phyloP scores from a whole-genome alignment of 352 stramenopile species.

The Globisporangium cederbergense region DNA sequence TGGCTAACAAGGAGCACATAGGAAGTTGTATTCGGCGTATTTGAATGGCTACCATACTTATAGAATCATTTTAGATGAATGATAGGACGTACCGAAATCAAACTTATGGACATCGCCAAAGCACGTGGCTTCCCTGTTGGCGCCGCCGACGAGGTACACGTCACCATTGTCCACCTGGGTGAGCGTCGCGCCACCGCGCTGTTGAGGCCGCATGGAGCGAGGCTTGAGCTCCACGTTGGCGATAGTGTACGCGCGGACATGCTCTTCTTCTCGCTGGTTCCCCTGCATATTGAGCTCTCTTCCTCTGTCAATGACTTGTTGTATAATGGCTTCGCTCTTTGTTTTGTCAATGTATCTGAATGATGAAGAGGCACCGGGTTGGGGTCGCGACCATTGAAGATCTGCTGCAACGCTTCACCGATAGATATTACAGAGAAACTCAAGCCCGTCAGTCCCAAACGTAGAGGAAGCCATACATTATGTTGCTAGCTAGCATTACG shows the following conservation, averaged over 20 bases:
- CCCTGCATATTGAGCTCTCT: slow-evolving; percentile 1
- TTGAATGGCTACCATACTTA: neutral
- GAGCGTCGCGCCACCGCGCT: slow-evolving; percentile 49
- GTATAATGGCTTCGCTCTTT: neutral
- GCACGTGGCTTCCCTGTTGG: slow-evolving; percentile 46
- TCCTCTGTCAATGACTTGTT: neutral
- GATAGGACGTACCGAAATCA: slow-evolving; percentile 35
- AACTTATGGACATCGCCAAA: slow-evolving; percentile 55
- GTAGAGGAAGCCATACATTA: neutral
- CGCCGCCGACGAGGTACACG: slow-evolving; percentile 63
- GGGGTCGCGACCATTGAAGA: slow-evolving; percentile 7
- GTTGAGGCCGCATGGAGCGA: slow-evolving; percentile 18
- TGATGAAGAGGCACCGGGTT: neutral
- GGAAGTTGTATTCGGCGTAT: neutral
- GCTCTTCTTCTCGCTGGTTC: slow-evolving; percentile 2
- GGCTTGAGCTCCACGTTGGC: slow-evolving; percentile 1
- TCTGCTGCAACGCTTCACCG: neutral
- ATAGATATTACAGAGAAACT: no score
- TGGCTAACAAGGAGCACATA: slow-evolving; percentile 6
- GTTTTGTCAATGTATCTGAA: neutral
- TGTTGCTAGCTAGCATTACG: neutral
- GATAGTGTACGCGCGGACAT: neutral
- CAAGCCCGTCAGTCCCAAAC: no score
- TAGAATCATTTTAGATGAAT: neutral
- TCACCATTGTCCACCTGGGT: slow-evolving; percentile 31